phyloP scores from a whole-genome alignment of 2,329 filamentous ascomycete genomes.

The Westerdykella ornata region DNA sequence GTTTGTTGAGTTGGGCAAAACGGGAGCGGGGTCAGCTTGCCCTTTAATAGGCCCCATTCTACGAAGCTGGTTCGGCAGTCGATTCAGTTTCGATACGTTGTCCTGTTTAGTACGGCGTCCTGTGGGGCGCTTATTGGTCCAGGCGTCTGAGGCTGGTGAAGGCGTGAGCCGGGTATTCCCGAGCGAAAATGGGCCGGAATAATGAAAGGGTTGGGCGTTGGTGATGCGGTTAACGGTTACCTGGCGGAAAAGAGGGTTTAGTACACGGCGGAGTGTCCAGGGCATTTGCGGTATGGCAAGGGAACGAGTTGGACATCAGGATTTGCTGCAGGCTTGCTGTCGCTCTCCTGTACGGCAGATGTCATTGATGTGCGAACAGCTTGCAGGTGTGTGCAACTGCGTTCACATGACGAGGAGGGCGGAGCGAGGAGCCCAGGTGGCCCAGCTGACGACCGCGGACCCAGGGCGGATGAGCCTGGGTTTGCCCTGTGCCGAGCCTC shows the following conservation, averaged over 20 bases:
- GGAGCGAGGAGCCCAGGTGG: too few species aligned
- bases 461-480: too few species aligned
- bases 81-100: slow-evolving; percentile 7
- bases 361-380: too few species aligned
- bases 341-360: too few species aligned
- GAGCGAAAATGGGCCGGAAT: slow-evolving; percentile 2
- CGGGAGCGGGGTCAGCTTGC: slow-evolving; percentile 27
- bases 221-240: background rate
- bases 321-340: too few species aligned
- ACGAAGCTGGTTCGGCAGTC: slow-evolving; percentile 8
- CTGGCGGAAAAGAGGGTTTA: background rate
- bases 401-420: too few species aligned
- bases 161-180: slow-evolving; percentile 2
- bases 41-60: slow-evolving; percentile 37
- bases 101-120: background rate
- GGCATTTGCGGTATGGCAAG: too few species aligned
- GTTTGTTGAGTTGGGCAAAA: slow-evolving; percentile 35
- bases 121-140: slow-evolving; percentile 1
- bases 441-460: too few species aligned
- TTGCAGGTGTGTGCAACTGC: too few species aligned
- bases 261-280: background rate
- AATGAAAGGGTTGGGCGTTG: background rate
- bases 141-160: background rate
- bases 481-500: too few species aligned
- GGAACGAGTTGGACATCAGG: too few species aligned